These are phyloP conservation scores for Globisporangium rhizosaccharum DNA, from an alignment of 352 stramenopile genomes.

Conservation along the genomic window DNA sequence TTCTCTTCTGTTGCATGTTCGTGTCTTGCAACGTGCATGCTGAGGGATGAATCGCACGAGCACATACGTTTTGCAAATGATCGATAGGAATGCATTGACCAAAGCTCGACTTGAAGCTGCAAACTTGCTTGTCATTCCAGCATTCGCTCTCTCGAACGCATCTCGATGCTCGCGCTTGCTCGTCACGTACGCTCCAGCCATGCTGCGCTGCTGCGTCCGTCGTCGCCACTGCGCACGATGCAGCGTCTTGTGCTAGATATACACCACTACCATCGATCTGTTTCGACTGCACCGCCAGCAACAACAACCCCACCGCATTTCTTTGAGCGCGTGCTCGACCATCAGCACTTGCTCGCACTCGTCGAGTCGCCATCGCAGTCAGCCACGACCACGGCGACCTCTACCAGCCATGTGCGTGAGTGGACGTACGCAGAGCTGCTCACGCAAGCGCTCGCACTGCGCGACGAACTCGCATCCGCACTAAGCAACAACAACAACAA, in stretches of 20 bases:
- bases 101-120: no score
- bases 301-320: slow-evolving; percentile 13
- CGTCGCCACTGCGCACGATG: background rate
- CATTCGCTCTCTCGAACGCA: background rate
- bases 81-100: no score
- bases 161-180: background rate
- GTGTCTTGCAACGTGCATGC: no score
- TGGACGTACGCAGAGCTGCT: slow-evolving; percentile 49
- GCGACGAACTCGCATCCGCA: slow-evolving; percentile 20
- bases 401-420: background rate
- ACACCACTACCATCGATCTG: background rate
- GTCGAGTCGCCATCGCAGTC: slow-evolving; percentile 3
- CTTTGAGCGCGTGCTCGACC: slow-evolving; percentile 21
- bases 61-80: no score
- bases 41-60: no score
- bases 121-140: background rate
- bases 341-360: slow-evolving; percentile 16
- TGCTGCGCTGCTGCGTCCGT: background rate
- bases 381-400: background rate
- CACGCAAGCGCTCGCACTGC: slow-evolving; percentile 23
- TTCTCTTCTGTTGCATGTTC: no score
- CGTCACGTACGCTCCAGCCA: background rate
- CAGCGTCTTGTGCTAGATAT: background rate
- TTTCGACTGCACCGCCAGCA: background rate
- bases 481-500: slow-evolving; percentile 6